Conservation (phyloP, 2,329 filamentous ascomycete species). For the Alternaria arbusti region DNA sequence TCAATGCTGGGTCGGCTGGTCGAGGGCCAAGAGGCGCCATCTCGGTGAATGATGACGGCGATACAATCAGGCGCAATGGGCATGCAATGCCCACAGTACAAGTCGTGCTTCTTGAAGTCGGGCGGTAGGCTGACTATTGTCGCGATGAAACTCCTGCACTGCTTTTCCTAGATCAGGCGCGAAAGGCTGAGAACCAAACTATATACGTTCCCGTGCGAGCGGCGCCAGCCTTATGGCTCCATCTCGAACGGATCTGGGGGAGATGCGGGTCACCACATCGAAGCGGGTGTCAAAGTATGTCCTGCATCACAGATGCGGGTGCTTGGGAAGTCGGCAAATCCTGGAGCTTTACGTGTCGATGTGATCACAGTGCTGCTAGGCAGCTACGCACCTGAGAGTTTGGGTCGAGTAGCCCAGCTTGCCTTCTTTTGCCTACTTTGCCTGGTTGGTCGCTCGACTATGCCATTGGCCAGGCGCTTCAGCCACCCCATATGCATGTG, state of each 20-base stretch:
- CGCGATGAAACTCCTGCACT: background rate
- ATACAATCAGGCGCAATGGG: background rate
- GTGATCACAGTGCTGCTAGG: constrained; percentile 1
- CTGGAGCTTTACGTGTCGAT: background rate
- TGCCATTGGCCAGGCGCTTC: too few relatives aligned
- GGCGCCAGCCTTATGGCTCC: constrained; percentile 10
- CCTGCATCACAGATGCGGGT: background rate
- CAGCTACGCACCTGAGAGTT: constrained; percentile 1
- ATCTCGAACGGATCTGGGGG: background rate
- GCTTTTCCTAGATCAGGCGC: background rate
- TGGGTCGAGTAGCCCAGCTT: background rate
- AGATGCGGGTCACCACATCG: background rate
- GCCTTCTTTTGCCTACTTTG: constrained; percentile 6
- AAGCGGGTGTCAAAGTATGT: background rate
- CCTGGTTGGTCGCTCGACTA: background rate
- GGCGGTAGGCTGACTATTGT: background rate
- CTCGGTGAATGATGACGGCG: background rate
- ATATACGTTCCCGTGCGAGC: constrained; percentile 1
- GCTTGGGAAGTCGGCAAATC: background rate
- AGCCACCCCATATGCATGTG: too few relatives aligned
- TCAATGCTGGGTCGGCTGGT: constrained; percentile 6
- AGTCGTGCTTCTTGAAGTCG: background rate
- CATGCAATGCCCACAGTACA: background rate
- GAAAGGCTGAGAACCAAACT: constrained; percentile 1
- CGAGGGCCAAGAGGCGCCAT: background rate